These are phyloP conservation scores for Lentinula lateritia DNA, from an alignment of 768 basidiomycete species.

Conservation along the genomic window DNA sequence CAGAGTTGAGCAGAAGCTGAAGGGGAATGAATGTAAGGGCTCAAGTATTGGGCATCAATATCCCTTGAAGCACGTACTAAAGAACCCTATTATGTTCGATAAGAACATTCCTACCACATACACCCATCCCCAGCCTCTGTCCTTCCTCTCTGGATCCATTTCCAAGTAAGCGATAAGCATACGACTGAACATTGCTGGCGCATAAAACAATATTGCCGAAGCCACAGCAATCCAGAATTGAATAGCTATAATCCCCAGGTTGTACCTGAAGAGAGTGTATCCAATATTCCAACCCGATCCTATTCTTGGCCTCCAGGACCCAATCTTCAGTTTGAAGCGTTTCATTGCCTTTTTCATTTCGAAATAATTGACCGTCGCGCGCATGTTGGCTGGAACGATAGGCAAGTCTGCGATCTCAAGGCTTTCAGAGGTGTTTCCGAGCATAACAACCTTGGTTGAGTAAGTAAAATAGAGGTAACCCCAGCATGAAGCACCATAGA, in stretches of 20 bases:
- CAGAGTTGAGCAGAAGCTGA: conserved; percentile 65
- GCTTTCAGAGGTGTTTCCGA: conserved; percentile 67
- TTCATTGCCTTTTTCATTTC: conserved; percentile 57
- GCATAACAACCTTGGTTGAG: conserved; percentile 81
- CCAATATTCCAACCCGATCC: conserved; percentile 63
- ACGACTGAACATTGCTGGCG: conserved; percentile 49
- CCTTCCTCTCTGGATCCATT: conserved; percentile 40
- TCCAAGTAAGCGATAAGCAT: conserved; percentile 51
- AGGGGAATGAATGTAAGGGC: background rate
- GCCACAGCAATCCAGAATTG: conserved; percentile 48
- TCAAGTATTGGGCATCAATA: background rate
- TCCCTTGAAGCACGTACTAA: conserved; percentile 26
- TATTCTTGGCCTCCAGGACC: conserved; percentile 51
- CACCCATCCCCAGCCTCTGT: conserved; percentile 57
- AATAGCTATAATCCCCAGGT: conserved; percentile 31
- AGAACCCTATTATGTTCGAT: conserved; percentile 34
- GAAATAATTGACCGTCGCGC: conserved; percentile 57
- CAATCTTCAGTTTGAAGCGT: conserved; percentile 42
- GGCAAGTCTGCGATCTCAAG: conserved; percentile 88
- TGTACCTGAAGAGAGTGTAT: conserved; percentile 58
- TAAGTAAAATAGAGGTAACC: conserved; percentile 77
- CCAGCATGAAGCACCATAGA: conserved; percentile 50
- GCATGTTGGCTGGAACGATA: conserved; percentile 70
- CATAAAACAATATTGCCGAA: conserved; percentile 62
- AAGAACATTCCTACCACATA: conserved; percentile 49